Evolutionary conservation across 495 filamentous ascomycete genomes (phyloP).

Genomic region (Trypethelium eluteriae): DNA sequence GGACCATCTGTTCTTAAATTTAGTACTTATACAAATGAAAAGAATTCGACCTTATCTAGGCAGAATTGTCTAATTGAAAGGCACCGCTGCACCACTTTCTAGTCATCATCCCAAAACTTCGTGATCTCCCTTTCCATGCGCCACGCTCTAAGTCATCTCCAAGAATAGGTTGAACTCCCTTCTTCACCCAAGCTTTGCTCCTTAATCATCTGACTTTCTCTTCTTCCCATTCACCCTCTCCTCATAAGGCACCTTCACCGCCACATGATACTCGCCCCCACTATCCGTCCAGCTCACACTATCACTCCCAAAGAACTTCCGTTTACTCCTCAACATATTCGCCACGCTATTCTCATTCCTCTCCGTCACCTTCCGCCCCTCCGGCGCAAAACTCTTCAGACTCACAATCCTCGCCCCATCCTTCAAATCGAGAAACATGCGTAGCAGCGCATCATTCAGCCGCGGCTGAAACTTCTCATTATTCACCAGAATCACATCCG

Average conservation of each 20-base stretch:
- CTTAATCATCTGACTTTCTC: background rate
- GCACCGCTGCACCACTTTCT: no score
- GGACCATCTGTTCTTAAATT: no score
- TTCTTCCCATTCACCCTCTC: background rate
- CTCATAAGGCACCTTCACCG: constrained; percentile 8
- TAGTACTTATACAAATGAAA: no score
- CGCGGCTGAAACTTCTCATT: constrained; percentile 88
- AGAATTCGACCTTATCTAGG: no score
- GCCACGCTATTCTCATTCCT: constrained; percentile 67
- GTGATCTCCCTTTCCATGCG: background rate
- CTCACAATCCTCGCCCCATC: constrained; percentile 82
- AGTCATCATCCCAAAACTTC: no score
- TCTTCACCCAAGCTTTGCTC: background rate
- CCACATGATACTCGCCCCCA: constrained; percentile 47
- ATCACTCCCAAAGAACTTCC: constrained; percentile 67
- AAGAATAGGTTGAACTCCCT: background rate
- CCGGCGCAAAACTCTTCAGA: constrained; percentile 70
- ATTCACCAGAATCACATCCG: constrained; percentile 92
- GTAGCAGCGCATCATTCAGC: constrained; percentile 76
- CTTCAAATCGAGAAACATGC: constrained; percentile 91
- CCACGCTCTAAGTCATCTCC: background rate
- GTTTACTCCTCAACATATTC: constrained; percentile 61
- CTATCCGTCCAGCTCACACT: constrained; percentile 89
- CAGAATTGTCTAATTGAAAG: no score
- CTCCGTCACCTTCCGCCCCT: constrained; percentile 58